Conservation (phyloP, 768 basidiomycete species). For the Mycena rebaudengoi region DNA sequence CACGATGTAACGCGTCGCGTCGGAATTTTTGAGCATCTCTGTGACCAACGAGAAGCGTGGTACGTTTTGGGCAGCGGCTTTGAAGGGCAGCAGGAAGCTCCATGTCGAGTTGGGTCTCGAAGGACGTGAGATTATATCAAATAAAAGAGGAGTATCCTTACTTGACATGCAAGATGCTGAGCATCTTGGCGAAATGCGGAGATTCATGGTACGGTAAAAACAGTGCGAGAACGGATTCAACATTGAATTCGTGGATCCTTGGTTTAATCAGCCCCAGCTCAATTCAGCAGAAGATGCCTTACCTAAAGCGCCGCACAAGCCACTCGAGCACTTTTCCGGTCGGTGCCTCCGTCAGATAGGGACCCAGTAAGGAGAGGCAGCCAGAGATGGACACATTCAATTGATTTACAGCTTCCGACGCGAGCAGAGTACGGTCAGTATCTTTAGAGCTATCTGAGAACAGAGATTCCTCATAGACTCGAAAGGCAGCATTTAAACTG, state of each 20-base stretch:
- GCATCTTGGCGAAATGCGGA: conserved; percentile 92
- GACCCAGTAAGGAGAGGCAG: conserved; percentile 78
- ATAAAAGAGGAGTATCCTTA: conserved; percentile 33
- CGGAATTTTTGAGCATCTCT: conserved; percentile 76
- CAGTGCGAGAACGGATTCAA: conserved; percentile 75
- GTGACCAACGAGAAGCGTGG: conserved; percentile 76
- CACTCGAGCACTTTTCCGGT: conserved; percentile 91
- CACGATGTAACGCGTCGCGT: conserved; percentile 77
- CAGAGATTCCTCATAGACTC: conserved; percentile 69
- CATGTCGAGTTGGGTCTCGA: conserved; percentile 67
- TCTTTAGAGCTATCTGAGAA: conserved; percentile 84
- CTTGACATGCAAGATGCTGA: conserved; percentile 85
- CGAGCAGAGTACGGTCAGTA: conserved; percentile 81
- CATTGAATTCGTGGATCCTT: conserved; percentile 94
- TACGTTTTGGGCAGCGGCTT: conserved; percentile 80
- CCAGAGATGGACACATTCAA: conserved; percentile 68
- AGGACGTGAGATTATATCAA: conserved; percentile 1
- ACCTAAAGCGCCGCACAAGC: conserved; percentile 95
- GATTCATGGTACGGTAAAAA: conserved; percentile 97
- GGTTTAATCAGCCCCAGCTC: conserved; percentile 6
- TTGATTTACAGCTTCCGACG: conserved; percentile 65
- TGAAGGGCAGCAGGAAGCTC: conserved; percentile 77
- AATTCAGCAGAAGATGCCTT: conserved; percentile 29
- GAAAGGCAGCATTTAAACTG: conserved; percentile 65
- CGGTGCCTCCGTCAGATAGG: conserved; percentile 82